Base-by-base conservation (phyloP, 768 basidiomycete genomes). In the Pleurotus eryngii region DNA sequence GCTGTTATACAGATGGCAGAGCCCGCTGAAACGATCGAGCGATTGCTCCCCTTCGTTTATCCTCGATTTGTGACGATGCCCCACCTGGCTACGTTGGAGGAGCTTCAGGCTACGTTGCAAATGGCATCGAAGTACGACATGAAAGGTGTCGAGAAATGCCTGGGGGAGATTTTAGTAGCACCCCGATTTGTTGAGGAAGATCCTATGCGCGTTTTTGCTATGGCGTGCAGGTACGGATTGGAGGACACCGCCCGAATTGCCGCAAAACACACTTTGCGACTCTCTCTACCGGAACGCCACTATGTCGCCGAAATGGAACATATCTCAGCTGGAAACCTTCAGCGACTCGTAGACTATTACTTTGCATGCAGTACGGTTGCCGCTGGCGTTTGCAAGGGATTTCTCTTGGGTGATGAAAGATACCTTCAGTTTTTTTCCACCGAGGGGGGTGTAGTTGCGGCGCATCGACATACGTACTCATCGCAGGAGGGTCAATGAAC, bases 1-100 rank as follows among this genome's bases (percentile, higher is more conserved):
- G 74, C 79, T 18, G 65, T 82, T 51, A 75, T 83, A 59, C 74
- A 77, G 17, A 74, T 83, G 64, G 50, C 78, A 26, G 83, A 84
- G 61, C 72, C 75, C 63, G 72, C 70, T 50, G 60, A 65, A 12
- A 75, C 76, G 9, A 55, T 84, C 57, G 57, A 69, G 26, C 67
- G 74, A 37, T 64, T 83, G 5, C 73, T 84, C 18, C 68, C 74
- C 20, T 68, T 80, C 49, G 80, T 81, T 65, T 78, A 79, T 48
- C 83, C 83, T 9, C 61, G 70, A 77, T 54, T 24, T n/a, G 37
- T 54, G 37, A 7, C 35, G 24, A 24, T 54, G 38, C 51, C 51
- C 8, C 51, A 42, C 39, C 20, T 54, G 20, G 51, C n/a, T 35
- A 54, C 51, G 9, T 49, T 61, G 38, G 49, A 65, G 38, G 46